Conservation (phyloP, 495 filamentous ascomycete species). For the Podospora bellae-mahoneyi region DNA sequence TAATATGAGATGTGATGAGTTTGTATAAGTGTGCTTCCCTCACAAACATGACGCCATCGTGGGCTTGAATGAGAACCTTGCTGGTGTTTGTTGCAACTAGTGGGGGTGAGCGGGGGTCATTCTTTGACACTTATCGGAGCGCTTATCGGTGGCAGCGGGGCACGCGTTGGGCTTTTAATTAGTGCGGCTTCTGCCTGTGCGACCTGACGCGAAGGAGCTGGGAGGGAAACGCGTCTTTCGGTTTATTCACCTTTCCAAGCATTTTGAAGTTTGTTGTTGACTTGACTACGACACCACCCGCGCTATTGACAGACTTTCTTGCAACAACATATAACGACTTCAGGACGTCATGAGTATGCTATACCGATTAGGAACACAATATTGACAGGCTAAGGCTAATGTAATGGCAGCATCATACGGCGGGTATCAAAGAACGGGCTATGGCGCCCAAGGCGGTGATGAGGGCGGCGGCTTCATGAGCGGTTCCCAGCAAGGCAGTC, state of each 20-base stretch:
- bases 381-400: background rate
- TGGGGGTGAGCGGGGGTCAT: background rate
- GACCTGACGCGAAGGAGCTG: background rate
- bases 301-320: background rate
- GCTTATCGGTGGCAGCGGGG: conserved; percentile 14
- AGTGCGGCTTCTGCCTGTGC: background rate
- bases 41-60: conserved; percentile 6
- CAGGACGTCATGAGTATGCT: conserved; percentile 15
- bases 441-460: conserved; percentile 40
- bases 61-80: background rate
- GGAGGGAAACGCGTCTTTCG: conserved; percentile 15
- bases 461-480: conserved; percentile 47
- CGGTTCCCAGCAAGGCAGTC: conserved; percentile 46
- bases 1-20: background rate
- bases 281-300: background rate
- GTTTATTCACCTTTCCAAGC: conserved; percentile 9
- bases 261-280: background rate
- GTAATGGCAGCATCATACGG: conserved; percentile 36
- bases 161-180: conserved; percentile 18
- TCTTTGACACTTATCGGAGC: background rate
- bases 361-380: background rate
- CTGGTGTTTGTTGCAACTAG: background rate
- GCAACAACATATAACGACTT: background rate
- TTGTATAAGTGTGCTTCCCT: background rate
- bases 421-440: conserved; percentile 39